Conservation (phyloP, 495 filamentous ascomycete genomes). For the Platismatia glauca region DNA sequence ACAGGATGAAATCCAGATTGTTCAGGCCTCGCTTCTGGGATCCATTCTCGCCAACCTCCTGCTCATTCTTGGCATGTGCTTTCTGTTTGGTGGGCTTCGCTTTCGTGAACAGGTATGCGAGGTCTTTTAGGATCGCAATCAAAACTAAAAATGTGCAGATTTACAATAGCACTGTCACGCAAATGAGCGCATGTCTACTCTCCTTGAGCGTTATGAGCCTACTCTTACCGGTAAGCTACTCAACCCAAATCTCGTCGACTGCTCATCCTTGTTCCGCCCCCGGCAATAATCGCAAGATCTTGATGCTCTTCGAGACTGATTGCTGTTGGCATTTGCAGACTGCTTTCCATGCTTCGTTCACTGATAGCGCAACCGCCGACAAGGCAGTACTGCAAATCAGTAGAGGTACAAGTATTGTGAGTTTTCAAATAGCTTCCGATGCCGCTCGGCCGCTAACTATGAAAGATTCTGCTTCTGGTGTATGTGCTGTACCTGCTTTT, state of each 20-base stretch:
- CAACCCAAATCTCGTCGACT: not conserved
- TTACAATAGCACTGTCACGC: constrained; percentile 89
- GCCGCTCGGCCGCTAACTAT: constrained; percentile 1
- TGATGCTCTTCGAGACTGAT: not conserved
- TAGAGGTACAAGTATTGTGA: constrained; percentile 80
- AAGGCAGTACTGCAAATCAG: constrained; percentile 68
- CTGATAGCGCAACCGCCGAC: constrained; percentile 51
- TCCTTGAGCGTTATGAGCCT: constrained; percentile 84
- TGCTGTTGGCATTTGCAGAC: constrained; percentile 39
- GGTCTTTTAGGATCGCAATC: not conserved
- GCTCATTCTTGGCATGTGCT: constrained; percentile 84
- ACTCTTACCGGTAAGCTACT: constrained; percentile 52
- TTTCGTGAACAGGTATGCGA: constrained; percentile 68
- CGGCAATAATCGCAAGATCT: not conserved
- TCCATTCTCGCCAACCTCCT: constrained; percentile 83
- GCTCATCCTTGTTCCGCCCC: not conserved
- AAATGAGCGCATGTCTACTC: constrained; percentile 89
- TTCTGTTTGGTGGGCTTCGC: constrained; percentile 74
- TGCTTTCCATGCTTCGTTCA: constrained; percentile 85
- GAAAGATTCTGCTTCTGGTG: constrained; percentile 63
- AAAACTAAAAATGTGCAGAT: constrained; percentile 43
- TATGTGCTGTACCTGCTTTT: constrained; percentile 83
- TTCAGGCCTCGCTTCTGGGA: constrained; percentile 79
- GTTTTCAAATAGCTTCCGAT: constrained; percentile 20
- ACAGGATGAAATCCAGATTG: constrained; percentile 77